These are phyloP conservation scores for Paragyromitra xinjiangensis DNA, from an alignment of 495 filamentous ascomycete species.

Conservation along the genomic window DNA sequence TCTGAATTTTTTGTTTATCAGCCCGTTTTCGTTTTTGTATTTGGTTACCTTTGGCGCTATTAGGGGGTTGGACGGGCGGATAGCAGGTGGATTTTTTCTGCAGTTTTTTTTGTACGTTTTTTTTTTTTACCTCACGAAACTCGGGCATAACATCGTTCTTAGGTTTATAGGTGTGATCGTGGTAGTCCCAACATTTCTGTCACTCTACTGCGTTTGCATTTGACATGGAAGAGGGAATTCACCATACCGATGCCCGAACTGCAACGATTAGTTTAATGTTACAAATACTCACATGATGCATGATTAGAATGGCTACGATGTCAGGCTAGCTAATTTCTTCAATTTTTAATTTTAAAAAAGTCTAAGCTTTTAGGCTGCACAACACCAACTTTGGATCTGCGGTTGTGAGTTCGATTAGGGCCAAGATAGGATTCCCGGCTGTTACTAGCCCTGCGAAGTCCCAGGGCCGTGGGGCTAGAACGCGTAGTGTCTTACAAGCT, in stretches of 20 bases:
- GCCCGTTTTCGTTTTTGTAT: conserved; percentile 8
- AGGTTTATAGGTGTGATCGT: neutral
- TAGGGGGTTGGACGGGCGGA: neutral
- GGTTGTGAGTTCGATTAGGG: neutral
- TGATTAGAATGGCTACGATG: neutral
- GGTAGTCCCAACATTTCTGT: neutral
- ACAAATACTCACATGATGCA: neutral
- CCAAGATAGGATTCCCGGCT: too few relatives aligned
- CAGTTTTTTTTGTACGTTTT: conserved; percentile 10
- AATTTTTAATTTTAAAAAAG: neutral
- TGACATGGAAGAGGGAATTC: neutral
- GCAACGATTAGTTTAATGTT: neutral
- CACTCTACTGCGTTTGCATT: neutral
- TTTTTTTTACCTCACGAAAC: neutral
- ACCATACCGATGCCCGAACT: neutral
- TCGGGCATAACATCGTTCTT: neutral
- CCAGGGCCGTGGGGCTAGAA: too few relatives aligned
- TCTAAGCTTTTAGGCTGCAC: neutral
- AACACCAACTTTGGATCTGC: neutral
- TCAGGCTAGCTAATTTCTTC: neutral
- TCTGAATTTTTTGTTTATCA: conserved; percentile 12
- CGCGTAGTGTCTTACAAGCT: neutral
- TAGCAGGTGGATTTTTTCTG: conserved; percentile 20
- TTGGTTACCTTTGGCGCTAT: conserved; percentile 36
- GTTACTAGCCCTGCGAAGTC: too few relatives aligned